Evolutionary conservation across 2,329 filamentous ascomycete species (phyloP), one percentile per base, ranked within the genome.

Genomic region (Aspergillus hortae): DNA sequence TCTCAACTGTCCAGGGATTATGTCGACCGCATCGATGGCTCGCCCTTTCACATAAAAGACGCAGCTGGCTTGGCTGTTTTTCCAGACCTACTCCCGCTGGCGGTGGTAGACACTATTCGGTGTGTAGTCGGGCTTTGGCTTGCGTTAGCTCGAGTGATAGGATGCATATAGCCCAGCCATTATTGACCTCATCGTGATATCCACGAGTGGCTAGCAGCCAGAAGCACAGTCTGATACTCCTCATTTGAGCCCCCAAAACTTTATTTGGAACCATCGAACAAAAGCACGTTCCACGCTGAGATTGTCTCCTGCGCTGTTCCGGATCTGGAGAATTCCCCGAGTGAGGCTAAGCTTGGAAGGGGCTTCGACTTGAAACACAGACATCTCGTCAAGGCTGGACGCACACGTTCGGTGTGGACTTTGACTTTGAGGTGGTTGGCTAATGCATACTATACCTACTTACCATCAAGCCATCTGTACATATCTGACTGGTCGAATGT

Each of bases 311-410:
- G 38, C 49, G 30, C 44, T 33, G 59, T 59, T 61, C 59, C 60
- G 38, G 30, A 62, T 59, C 48, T 32, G 55, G 61, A 43, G 53
- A 63, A 59, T 59, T 43, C 52, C 49, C 61, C 61, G 60, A 55
- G 27, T 46, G 35, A 45, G 51, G 46, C 54, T 51, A 54, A 50
- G 46, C 54, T 56, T 59, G 52, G 53, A 56, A 49, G 50, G 52
- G 35, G 51, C 48, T 41, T 48, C 19, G 47, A 46, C 45, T 47
- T 48, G 56, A 52, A 50, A 57, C 53, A 55, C 27, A 44, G 36
- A 38, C 10, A 4, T 30, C 23, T 23, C 23, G 11, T 30, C 27
- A 30, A 36, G 41, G 15, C n/a, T n/a, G n/a, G n/a, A n/a, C n/a
- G n/a, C n/a, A n/a, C 32, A 45, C 36, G 7, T 11, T 11, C 32